phyloP scores from a whole-genome alignment of 176 grass and related monocot genomes.

The Rhynchospora pubera region DNA sequence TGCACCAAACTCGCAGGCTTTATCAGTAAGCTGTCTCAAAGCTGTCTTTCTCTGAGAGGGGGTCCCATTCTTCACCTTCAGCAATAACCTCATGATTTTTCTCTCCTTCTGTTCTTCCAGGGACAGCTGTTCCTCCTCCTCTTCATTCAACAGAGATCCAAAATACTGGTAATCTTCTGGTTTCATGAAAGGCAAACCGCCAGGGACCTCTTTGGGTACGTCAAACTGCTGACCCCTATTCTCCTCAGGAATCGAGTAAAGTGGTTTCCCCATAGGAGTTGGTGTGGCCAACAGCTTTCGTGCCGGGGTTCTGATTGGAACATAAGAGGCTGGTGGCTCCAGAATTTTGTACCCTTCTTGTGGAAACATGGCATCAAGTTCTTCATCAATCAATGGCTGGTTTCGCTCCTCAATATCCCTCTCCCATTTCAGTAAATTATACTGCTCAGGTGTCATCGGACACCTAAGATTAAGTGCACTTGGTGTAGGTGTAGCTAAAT shows the following conservation, averaged over 20 bases:
- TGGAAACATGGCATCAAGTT: conserved; percentile 81
- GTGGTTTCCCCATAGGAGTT: conserved; percentile 69
- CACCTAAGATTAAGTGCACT: too few relatives aligned
- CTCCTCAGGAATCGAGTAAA: conserved; percentile 79
- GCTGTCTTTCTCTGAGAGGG: conserved; percentile 89
- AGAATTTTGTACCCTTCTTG: conserved; percentile 88
- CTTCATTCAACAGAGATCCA: conserved; percentile 75
- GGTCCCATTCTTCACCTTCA: conserved; percentile 24
- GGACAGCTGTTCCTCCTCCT: conserved; percentile 82
- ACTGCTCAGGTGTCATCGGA: too few relatives aligned
- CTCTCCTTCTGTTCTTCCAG: too few relatives aligned
- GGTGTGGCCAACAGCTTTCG: conserved; percentile 91
- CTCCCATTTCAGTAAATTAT: too few relatives aligned
- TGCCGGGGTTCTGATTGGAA: conserved; percentile 88
- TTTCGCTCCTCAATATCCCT: too few relatives aligned
- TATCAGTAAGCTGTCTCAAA: conserved; percentile 84
- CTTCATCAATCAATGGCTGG: conserved; percentile 75
- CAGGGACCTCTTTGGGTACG: conserved; percentile 65
- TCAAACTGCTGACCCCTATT: conserved; percentile 95
- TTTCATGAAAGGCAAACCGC: conserved; percentile 84
- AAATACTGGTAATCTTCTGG: conserved; percentile 99
- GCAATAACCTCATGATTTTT: conserved; percentile 75
- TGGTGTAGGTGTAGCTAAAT: too few relatives aligned
- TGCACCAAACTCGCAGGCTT: conserved; percentile 76
- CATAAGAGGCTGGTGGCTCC: conserved; percentile 64